Evolutionary conservation across 805 yeast species (phyloP), one percentile per base, ranked within the genome.

Genomic region (Monosporozyma siamensis): DNA sequence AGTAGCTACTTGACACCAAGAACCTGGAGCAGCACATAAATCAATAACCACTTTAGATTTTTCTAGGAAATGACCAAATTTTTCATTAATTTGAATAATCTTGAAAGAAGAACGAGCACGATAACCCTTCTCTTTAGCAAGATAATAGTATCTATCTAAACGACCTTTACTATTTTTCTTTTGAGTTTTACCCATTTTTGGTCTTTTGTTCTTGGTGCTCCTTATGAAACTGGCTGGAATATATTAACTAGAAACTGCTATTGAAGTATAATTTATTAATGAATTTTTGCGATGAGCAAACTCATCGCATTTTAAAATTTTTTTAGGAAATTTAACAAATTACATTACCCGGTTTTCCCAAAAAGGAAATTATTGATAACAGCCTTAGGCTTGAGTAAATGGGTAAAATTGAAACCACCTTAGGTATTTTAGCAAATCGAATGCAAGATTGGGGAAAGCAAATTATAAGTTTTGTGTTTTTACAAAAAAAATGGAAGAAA

Each of bases 1-100:
- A 1, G 95, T 79, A 1, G 98, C 98, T 35, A 92, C 97, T 69
- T 92, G 98, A 74, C 98, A 92, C 98, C 98, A 92, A 3, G 97
- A 87, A 44, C 98, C 98, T 34, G 97, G 97, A 9, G 98, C 98
- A 42, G 97, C 97, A 80, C 98, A 92, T 54, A 92, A 72, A 74
- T 92, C 98, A 41, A 92, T 85, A 35, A 92, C 96, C 34, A 92
- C 97, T 63, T 87, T 92, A 15, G 96, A 86, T 59, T 86, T 84
- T 54, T 89, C 96, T 41, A 89, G 68, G 62, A 92, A 92, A 65
- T 89, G 95, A 27, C 97, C 97, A 71, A 78, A 92, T 63, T 92
- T 92, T 61, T 92, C 96, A 67, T 92, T 92, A 47, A 92, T 85
- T 64, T 92, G 98, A 46, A 92, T 73, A 53, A 92, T 75, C 63